These are phyloP conservation scores for Talaromyces sp. DNA, from an alignment of 2,329 filamentous ascomycete species.

Conservation along the genomic window DNA sequence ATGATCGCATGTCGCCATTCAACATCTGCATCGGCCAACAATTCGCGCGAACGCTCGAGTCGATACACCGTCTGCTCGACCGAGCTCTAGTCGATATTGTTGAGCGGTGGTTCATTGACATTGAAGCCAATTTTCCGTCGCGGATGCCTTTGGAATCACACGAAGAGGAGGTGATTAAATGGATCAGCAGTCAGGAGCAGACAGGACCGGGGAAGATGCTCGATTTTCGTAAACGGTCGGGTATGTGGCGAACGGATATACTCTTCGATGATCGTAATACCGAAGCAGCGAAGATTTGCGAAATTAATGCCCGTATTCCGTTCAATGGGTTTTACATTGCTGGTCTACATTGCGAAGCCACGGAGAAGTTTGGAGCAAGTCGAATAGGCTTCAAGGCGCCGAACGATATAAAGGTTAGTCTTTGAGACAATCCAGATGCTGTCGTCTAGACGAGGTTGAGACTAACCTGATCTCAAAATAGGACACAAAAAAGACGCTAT, in stretches of 20 bases:
- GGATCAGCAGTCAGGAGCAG: conserved; percentile 9
- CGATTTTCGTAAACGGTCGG: conserved; percentile 13
- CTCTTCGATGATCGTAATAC: conserved; percentile 18
- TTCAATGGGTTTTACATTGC: conserved; percentile 23
- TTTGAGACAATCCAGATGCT: not conserved
- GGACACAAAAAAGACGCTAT: conserved; percentile 8
- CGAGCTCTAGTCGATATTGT: conserved; percentile 28
- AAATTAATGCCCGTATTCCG: conserved; percentile 28
- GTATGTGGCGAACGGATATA: conserved; percentile 30
- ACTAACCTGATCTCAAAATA: not conserved
- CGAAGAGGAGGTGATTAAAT: conserved; percentile 25
- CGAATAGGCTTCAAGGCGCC: conserved; percentile 5
- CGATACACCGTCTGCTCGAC: conserved; percentile 23
- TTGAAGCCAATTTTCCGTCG: conserved; percentile 21
- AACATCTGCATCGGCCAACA: conserved; percentile 9
- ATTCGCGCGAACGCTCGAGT: conserved; percentile 10
- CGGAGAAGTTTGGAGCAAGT: conserved; percentile 1
- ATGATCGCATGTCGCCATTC: conserved; percentile 11
- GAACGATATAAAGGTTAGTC: conserved; percentile 9
- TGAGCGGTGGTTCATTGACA: conserved; percentile 28
- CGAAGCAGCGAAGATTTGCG: conserved; percentile 19
- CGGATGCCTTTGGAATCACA: conserved; percentile 28
- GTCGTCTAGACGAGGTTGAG: not conserved
- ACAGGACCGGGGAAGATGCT: not conserved
- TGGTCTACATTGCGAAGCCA: conserved; percentile 11